Conservation (phyloP, 2,329 filamentous ascomycete species). For the Dactylellina sp. region DNA sequence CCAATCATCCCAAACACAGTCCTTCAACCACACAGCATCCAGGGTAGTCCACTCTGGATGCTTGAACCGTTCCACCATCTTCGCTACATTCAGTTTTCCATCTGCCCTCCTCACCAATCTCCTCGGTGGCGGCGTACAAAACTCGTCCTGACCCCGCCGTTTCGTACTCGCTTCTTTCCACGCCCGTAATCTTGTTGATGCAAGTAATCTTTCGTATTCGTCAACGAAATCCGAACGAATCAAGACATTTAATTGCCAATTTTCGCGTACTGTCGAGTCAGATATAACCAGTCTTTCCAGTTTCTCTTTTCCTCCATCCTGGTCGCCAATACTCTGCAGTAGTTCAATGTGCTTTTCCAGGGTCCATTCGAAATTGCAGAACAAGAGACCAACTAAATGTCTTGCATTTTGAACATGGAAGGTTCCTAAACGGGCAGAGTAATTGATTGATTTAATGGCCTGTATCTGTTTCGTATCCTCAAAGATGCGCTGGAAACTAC, state of each 20-base stretch:
- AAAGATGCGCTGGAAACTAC: too few species aligned
- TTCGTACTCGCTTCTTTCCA: background rate
- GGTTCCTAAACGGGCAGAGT: background rate
- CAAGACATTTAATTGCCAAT: background rate
- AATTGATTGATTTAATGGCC: too few species aligned
- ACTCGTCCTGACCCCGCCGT: background rate
- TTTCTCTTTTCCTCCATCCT: background rate
- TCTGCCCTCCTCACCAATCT: slow-evolving; percentile 12
- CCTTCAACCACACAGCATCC: slow-evolving; percentile 13
- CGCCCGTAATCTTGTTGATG: background rate
- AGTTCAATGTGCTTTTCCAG: slow-evolving; percentile 21
- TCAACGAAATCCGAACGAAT: background rate
- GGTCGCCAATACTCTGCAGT: slow-evolving; percentile 3
- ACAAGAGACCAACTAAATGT: slow-evolving; percentile 12
- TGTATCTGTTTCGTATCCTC: too few species aligned
- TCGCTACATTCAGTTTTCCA: background rate
- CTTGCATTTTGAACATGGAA: background rate
- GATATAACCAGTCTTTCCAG: background rate
- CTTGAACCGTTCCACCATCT: background rate
- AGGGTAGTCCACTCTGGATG: slow-evolving; percentile 14
- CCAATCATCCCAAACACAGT: slow-evolving; percentile 47
- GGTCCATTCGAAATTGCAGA: background rate
- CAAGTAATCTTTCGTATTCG: slow-evolving; percentile 2
- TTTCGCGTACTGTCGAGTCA: background rate
- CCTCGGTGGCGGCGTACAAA: slow-evolving; percentile 16